phyloP scores from a whole-genome alignment of 2,329 filamentous ascomycete species.

The Periconia sp. region DNA sequence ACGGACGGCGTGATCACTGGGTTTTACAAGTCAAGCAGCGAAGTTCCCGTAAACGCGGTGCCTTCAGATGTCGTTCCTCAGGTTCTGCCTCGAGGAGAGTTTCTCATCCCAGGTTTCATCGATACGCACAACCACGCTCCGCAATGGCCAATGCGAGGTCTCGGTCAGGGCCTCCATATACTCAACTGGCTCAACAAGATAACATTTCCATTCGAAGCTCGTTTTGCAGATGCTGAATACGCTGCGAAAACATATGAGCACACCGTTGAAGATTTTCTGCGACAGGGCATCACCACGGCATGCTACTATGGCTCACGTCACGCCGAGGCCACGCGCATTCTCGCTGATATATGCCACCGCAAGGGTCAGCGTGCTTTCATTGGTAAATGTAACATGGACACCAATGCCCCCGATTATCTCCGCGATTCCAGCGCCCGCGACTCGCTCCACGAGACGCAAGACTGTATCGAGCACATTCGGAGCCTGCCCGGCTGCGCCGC shows the following conservation, averaged over 20 bases:
- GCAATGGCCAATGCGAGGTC: constrained; percentile 52
- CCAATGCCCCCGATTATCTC: constrained; percentile 45
- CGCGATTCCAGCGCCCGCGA: constrained; percentile 22
- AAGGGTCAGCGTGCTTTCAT: constrained; percentile 62
- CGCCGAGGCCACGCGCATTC: constrained; percentile 57
- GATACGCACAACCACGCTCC: constrained; percentile 72
- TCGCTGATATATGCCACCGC: constrained; percentile 57
- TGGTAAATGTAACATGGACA: constrained; percentile 65
- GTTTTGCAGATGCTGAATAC: constrained; percentile 58
- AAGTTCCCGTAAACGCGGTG: not conserved
- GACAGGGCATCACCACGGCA: constrained; percentile 64
- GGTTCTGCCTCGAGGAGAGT: constrained; percentile 41
- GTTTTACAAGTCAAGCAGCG: not conserved
- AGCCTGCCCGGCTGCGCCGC: constrained; percentile 7
- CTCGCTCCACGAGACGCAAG: constrained; percentile 13
- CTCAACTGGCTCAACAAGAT: constrained; percentile 64
- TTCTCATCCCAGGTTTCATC: constrained; percentile 62
- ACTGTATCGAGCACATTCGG: constrained; percentile 28
- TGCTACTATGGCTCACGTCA: constrained; percentile 63
- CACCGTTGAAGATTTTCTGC: constrained; percentile 59
- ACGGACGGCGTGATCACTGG: not conserved
- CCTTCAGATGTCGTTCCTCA: not conserved
- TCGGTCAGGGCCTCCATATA: constrained; percentile 40
- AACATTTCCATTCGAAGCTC: constrained; percentile 66
- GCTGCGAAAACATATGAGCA: constrained; percentile 38